phyloP scores from a whole-genome alignment of 2,329 filamentous ascomycete species.

The Colletotrichum brevisporum region DNA sequence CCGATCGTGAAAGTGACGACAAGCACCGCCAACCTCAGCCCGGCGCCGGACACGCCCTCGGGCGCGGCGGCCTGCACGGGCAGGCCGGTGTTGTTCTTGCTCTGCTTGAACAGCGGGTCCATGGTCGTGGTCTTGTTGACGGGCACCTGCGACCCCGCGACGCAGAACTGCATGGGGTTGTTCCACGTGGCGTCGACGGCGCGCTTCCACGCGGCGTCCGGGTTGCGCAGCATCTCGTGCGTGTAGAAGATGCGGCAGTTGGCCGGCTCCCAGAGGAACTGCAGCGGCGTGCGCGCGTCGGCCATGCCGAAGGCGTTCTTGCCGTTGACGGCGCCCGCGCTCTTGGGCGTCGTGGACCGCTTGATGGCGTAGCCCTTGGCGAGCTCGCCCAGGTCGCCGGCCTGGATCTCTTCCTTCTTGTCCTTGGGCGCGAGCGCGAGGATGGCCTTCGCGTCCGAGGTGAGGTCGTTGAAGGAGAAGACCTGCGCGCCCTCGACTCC shows the following conservation, averaged over 20 bases:
- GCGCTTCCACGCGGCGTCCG: conserved; percentile 57
- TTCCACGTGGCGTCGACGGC: conserved; percentile 54
- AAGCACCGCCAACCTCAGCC: conserved; percentile 26
- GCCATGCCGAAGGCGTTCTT: conserved; percentile 52
- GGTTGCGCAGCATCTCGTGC: conserved; percentile 55
- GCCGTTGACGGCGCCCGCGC: conserved; percentile 50
- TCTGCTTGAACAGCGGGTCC: conserved; percentile 44
- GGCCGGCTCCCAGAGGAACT: conserved; percentile 61
- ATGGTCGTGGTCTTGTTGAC: conserved; percentile 38
- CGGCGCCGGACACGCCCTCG: not conserved
- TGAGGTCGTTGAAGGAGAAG: conserved; percentile 49
- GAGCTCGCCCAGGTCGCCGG: conserved; percentile 47
- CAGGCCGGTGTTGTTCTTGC: conserved; percentile 31
- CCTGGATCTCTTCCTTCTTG: conserved; percentile 39
- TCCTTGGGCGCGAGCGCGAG: conserved; percentile 44
- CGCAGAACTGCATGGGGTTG: conserved; percentile 49
- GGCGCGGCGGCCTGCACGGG: conserved; percentile 2
- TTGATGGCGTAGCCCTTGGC: conserved; percentile 52
- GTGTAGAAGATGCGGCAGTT: conserved; percentile 65
- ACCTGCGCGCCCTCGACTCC: conserved; percentile 62
- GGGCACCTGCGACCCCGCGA: conserved; percentile 48
- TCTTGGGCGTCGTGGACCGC: conserved; percentile 44
- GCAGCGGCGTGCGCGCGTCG: conserved; percentile 55
- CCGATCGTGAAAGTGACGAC: conserved; percentile 17
- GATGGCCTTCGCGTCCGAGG: conserved; percentile 45